A percentile compares a stretch with the other conserved stretches of the same genome.
phyloP scores from a whole-genome alignment of 1,139 yeast species.

The Protomyces lactucae-debilis region DNA sequence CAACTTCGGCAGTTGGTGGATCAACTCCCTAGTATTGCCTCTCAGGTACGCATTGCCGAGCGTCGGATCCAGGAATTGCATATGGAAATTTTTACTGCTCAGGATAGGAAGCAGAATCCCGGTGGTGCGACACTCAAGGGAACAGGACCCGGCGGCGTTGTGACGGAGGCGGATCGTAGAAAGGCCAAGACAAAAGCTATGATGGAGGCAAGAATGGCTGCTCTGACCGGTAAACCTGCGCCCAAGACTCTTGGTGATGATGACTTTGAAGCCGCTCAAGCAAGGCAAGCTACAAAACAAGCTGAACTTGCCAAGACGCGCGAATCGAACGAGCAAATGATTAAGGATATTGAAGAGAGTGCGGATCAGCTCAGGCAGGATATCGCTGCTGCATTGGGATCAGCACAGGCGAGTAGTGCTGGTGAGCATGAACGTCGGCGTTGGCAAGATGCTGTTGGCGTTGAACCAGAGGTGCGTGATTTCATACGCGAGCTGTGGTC shows the following conservation, averaged over 20 bases:
- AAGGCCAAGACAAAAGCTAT: conserved; percentile 74
- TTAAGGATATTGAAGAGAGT: conserved; percentile 68
- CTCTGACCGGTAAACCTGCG: conserved; percentile 70
- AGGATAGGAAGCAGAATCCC: conserved; percentile 61
- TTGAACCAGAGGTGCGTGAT: conserved; percentile 59
- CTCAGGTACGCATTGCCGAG: conserved; percentile 58
- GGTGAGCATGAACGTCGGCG: conserved; percentile 58
- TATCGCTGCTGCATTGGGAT: conserved; percentile 44
- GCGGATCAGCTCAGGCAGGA: conserved; percentile 67
- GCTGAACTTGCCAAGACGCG: conserved; percentile 54
- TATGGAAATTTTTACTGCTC: conserved; percentile 55
- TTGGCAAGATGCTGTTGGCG: conserved; percentile 84
- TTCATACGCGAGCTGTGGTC: conserved; percentile 56
- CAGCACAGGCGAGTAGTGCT: conserved; percentile 38
- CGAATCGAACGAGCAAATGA: conserved; percentile 51
- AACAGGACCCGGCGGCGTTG: conserved; percentile 77
- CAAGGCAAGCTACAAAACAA: conserved; percentile 52
- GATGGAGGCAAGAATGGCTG: conserved; percentile 81
- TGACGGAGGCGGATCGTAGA: conserved; percentile 74
- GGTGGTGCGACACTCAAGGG: conserved; percentile 59
- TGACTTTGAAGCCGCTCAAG: conserved; percentile 54
- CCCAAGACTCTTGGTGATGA: conserved; percentile 43
- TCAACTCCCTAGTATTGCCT: conserved; percentile 62
- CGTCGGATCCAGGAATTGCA: conserved; percentile 64
- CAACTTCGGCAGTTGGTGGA: conserved; percentile 58